phyloP scores from a whole-genome alignment of 768 basidiomycete genomes.

The Scleroderma citrinum region DNA sequence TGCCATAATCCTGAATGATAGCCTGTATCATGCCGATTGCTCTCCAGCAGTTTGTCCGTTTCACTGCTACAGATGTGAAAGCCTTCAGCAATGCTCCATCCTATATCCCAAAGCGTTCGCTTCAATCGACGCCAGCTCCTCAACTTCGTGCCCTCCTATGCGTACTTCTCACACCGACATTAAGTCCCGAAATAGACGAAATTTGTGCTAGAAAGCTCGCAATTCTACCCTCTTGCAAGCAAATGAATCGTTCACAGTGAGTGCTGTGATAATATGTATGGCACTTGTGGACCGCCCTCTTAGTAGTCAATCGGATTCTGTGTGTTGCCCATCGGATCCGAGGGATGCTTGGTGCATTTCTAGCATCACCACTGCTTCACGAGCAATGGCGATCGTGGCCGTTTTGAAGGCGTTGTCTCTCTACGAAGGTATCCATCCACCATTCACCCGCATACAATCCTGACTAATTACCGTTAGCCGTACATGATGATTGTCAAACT shows the following conservation, averaged over 20 bases:
- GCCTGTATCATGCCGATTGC: conserved; percentile 46
- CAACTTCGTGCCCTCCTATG: conserved; percentile 59
- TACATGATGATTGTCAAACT: conserved; percentile 61
- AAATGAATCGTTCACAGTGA: conserved; percentile 49
- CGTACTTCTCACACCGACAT: conserved; percentile 58
- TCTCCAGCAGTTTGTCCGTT: conserved; percentile 46
- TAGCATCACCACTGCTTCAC: conserved; percentile 57
- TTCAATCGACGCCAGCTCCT: conserved; percentile 39
- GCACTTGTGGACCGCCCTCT: neutral
- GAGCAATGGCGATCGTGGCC: conserved; percentile 60
- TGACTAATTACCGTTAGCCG: conserved; percentile 38
- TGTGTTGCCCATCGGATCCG: conserved; percentile 35
- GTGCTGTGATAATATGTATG: conserved; percentile 4
- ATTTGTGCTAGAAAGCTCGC: conserved; percentile 58
- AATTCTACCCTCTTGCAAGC: conserved; percentile 32
- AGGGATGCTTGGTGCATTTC: conserved; percentile 70
- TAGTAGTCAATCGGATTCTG: conserved; percentile 30
- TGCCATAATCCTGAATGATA: conserved; percentile 14
- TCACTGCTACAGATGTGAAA: conserved; percentile 45
- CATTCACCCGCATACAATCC: neutral
- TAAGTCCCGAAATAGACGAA: conserved; percentile 65
- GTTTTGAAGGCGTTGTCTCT: conserved; percentile 68
- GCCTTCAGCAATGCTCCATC: conserved; percentile 42
- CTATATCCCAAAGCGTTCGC: conserved; percentile 27
- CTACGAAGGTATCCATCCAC: conserved; percentile 51